Percentiles rank a stretch among this genome's conserved stretches.
Conservation (phyloP, 2,329 filamentous ascomycete species). For the Alternaria burnsii region DNA sequence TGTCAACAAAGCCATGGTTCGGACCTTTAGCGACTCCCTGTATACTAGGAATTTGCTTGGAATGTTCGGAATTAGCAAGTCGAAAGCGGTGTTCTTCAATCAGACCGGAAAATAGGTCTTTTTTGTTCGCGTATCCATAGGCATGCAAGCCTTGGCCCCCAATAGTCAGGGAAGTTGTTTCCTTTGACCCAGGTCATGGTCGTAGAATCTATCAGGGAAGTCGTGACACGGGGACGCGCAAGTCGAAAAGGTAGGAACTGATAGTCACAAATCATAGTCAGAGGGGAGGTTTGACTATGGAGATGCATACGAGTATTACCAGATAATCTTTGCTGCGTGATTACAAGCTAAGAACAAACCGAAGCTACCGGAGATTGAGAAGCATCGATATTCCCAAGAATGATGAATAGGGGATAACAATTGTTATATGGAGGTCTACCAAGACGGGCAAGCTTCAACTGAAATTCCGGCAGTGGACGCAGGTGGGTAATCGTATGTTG, state of each 20-base stretch:
- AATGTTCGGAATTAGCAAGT: neutral
- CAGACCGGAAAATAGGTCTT: neutral
- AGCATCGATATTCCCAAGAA: neutral
- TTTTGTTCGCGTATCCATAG: neutral
- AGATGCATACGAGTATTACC: neutral
- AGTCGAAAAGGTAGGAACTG: too few relatives aligned
- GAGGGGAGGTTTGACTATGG: neutral
- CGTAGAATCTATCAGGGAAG: too few relatives aligned
- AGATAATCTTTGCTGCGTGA: neutral
- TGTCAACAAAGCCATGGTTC: neutral
- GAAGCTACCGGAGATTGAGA: neutral
- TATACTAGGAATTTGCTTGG: neutral
- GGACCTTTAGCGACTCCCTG: neutral
- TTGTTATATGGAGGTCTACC: neutral
- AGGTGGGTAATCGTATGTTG: neutral
- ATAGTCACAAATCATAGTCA: neutral
- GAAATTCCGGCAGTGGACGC: neutral
- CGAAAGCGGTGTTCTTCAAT: neutral
- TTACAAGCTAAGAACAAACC: neutral
- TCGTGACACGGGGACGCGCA: neutral
- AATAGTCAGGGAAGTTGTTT: neutral
- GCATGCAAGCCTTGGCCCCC: neutral
- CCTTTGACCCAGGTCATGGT: too few relatives aligned
- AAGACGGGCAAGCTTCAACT: neutral
- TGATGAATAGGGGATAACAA: neutral